Percentiles rank a stretch among this genome's conserved stretches.
These are phyloP conservation scores for Copromyces sp. DNA, from an alignment of 495 filamentous ascomycete genomes.

Conservation along the genomic window DNA sequence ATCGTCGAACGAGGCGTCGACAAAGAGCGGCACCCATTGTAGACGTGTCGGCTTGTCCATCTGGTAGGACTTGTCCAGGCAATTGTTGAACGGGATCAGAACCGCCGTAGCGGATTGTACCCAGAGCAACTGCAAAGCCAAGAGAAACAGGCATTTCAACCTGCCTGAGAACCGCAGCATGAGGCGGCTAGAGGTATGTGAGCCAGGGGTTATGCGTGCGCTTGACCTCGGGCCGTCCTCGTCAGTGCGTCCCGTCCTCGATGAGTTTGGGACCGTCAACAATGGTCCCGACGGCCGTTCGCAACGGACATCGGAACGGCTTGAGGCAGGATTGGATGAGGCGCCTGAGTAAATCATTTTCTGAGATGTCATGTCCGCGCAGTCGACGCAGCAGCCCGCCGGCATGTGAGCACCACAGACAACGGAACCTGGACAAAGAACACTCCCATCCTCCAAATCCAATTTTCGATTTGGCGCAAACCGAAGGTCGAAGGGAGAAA, in stretches of 20 bases:
- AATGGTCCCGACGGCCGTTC: neutral
- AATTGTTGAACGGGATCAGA: constrained; percentile 72
- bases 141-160: neutral
- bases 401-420: neutral
- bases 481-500: neutral
- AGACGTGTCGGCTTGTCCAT: constrained; percentile 37
- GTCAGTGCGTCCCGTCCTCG: neutral
- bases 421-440: neutral
- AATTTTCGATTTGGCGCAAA: neutral
- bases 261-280: neutral
- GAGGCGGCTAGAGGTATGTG: neutral
- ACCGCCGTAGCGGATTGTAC: neutral
- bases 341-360: neutral
- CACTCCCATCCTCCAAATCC: neutral
- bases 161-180: neutral
- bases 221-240: neutral
- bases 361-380: neutral
- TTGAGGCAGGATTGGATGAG: neutral
- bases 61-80: constrained; percentile 52
- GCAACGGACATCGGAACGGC: neutral
- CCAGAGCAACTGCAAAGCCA: neutral
- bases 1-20: constrained; percentile 64
- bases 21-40: constrained; percentile 70
- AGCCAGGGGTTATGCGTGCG: neutral
- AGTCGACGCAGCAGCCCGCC: neutral